Conservation (phyloP, 345 rosid genomes). For the Aethionema arabicum region DNA sequence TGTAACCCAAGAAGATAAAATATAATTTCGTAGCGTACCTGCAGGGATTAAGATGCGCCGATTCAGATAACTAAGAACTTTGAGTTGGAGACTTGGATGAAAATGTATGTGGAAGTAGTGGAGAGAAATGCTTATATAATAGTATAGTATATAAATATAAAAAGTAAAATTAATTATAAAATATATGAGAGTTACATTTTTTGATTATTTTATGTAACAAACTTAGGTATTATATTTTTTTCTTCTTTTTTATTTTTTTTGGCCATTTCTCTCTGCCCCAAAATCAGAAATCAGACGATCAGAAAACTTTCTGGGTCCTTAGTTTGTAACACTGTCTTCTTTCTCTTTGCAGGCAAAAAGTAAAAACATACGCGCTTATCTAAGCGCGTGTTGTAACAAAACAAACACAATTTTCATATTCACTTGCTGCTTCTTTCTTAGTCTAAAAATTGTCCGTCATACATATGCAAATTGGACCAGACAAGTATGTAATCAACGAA, state of each 20-base stretch:
- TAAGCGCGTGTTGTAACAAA: too few relatives aligned
- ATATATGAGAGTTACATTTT: slow-evolving; percentile 6
- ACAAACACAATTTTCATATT: too few relatives aligned
- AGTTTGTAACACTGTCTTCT: neutral
- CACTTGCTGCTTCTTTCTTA: too few relatives aligned
- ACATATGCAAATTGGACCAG: slow-evolving; percentile 2
- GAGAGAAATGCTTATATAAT: neutral
- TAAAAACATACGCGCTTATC: too few relatives aligned
- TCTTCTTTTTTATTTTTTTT: neutral
- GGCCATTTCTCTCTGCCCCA: slow-evolving; percentile 9
- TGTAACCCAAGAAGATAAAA: neutral
- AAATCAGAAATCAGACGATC: slow-evolving; percentile 28
- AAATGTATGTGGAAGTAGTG: slow-evolving; percentile 33
- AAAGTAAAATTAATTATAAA: slow-evolving; percentile 1
- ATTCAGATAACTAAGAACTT: slow-evolving; percentile 15
- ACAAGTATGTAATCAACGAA: slow-evolving; percentile 22
- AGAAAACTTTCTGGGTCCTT: slow-evolving; percentile 8
- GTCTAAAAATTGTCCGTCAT: too few relatives aligned
- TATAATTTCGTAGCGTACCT: slow-evolving; percentile 13
- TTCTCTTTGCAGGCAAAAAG: too few relatives aligned
- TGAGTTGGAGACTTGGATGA: slow-evolving; percentile 11
- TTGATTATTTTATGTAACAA: neutral
- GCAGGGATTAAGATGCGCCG: slow-evolving; percentile 17
- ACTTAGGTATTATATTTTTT: neutral
- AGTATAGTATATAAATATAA: slow-evolving; percentile 21